Conservation (phyloP, 805 yeast species). For the Candida multigemmis region DNA sequence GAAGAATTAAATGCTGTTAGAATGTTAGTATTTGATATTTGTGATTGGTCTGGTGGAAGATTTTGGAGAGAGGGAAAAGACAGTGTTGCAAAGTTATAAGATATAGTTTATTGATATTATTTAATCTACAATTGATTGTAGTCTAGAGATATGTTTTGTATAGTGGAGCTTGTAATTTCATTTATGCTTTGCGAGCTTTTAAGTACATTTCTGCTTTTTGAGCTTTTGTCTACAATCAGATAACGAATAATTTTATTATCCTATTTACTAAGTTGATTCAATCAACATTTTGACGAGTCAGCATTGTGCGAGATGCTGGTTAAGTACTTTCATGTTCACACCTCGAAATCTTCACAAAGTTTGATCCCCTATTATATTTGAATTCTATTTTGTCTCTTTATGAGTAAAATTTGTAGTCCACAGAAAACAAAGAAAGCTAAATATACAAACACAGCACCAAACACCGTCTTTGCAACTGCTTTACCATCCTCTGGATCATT, state of each 20-base stretch:
- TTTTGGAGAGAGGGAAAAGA: conserved; percentile 42
- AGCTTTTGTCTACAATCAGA: no score
- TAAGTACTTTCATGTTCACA: no score
- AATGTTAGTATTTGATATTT: conserved; percentile 50
- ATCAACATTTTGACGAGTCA: no score
- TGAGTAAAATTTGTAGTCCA: conserved; percentile 70
- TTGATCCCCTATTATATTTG: conserved; percentile 16
- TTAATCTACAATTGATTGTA: no score
- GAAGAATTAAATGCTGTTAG: conserved; percentile 58
- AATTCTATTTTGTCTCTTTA: conserved; percentile 59
- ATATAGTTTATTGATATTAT: no score
- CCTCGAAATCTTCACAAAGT: no score
- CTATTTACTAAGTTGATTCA: no score
- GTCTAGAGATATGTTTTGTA: no score
- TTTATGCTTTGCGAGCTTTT: no score
- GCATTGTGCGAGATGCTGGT: not conserved
- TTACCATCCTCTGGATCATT: conserved; percentile 89
- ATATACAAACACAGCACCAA: conserved; percentile 83
- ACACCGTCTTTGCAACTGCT: conserved; percentile 86
- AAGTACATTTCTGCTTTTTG: no score
- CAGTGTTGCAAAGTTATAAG: conserved; percentile 45
- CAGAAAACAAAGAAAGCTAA: conserved; percentile 76
- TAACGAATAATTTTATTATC: no score
- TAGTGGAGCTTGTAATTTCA: no score
- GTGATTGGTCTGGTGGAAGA: conserved; percentile 64